Base-by-base conservation (phyloP, 2,329 filamentous ascomycete species). In the Apiospora phragmitis region DNA sequence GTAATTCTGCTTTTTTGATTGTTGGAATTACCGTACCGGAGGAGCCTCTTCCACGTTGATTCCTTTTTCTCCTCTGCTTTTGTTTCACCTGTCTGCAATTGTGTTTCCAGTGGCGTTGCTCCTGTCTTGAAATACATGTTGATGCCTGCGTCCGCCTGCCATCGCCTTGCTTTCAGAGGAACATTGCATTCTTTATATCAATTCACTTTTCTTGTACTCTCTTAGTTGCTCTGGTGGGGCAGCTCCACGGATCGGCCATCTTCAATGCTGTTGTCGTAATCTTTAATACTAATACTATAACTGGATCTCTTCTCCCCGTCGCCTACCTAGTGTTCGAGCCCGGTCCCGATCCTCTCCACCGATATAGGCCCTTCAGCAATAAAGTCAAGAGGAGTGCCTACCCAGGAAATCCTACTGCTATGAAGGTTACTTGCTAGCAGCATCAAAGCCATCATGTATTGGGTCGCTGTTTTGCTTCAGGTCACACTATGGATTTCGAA, bases 401-500 rank as follows among this genome's bases (percentile, higher is more conserved):
- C 8, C 55, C 55, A 9, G 29, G 29, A n/a, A 12, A 12, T n/a
- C 55, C 55, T n/a, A 62, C 29, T 62, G 55, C 55, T 62, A 62
- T 62, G 55, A 62, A 38, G 32, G 32, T 38, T 12, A 62, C 55
- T n/a, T 38, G 18, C 32, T 38, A 62, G 32, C 55, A 38, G 18
- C 55, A 35, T 38, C 29, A 62, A 62, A 62, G 55, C 32, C 55
- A 62, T 62, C 70, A 80, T 80, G 78, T 74, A 76, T 76, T 72
- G 69, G 67, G 70, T 67, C 70, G 73, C 72, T 16, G 65, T 83
- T 71, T 74, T 88, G 59, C 75, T 85, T 71, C 84, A 84, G 76
- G 77, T 89, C 76, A 82, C 85, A 74, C 76, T 88, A 76, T 87
- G 84, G 80, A 80, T 82, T 69, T 69, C 78, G 83, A 68, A 87